phyloP scores from a whole-genome alignment of 345 rosid genomes.

The Euclidium syriacum region DNA sequence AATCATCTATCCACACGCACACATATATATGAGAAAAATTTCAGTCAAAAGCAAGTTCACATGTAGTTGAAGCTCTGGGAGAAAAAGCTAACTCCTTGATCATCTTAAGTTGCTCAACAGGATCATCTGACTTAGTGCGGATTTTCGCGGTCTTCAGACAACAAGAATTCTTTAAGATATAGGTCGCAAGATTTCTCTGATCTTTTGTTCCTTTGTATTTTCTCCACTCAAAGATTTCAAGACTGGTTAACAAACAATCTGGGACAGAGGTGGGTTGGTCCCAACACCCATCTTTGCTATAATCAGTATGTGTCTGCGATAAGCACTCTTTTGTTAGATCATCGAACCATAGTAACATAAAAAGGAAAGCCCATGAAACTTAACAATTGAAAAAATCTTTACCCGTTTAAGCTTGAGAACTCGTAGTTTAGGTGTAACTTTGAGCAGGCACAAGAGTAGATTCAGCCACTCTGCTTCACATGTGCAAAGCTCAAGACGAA shows the following conservation, averaged over 20 bases:
- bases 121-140: not conserved
- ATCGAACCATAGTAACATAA: not conserved
- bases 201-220: not conserved
- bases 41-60: too few relatives aligned
- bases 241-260: not conserved
- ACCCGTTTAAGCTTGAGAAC: conserved; percentile 5
- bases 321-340: not conserved
- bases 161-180: not conserved
- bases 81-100: not conserved
- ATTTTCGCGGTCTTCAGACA: not conserved
- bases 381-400: too few relatives aligned
- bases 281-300: not conserved
- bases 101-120: not conserved
- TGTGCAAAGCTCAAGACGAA: not conserved
- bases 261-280: not conserved
- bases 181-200: not conserved
- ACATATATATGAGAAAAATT: too few relatives aligned
- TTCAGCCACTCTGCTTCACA: not conserved
- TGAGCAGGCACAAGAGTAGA: not conserved
- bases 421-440: not conserved
- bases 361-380: too few relatives aligned
- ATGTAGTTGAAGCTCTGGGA: too few relatives aligned
- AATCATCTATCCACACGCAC: too few relatives aligned
- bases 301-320: not conserved
- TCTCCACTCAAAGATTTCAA: conserved; percentile 10